Base-by-base conservation (phyloP, 202 grass and related monocot genomes). In the Eragrostis tef region DNA sequence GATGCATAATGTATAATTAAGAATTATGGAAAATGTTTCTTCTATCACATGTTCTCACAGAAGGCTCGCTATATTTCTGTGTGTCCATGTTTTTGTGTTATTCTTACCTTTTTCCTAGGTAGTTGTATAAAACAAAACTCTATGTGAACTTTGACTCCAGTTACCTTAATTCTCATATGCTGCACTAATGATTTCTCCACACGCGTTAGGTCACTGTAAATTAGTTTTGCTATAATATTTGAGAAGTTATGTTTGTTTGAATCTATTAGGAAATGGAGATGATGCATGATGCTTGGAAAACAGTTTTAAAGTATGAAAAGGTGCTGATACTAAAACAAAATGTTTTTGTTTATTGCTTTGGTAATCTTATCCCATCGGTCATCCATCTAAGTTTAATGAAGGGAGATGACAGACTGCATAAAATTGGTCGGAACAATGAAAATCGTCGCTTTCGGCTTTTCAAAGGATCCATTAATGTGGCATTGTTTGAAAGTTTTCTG, bases 221-320 rank as follows among this genome's bases (percentile, higher is more conserved):
- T 77, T 80, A 15, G 31, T 81, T 79, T 34, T 62, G 1, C 45
- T 51, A 75, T 21, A 22, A 59, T 82, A 79, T 82, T 46, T 74
- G 31, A 74, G 44, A 36, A 69, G 63, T 67, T 83, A 4, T 57
- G 12, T 88, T 88, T 24, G 70, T 79, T 81, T 81, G 80, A 15
- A 88, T 90, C 71, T 94, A 62, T 83, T 97, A 94, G 88, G 89
- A 67, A 94, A 92, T 29, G 75, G 83, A 70, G 84, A 97, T 83
- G 89, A 87, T 86, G 91, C 49, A 85, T 97, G 88, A 94, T 57
- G 71, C 75, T 60, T 88, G 79, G 67, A 64, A 83, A 71, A 34
- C 76, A 79, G 68, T 29, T 77, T 77, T 56, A 87, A 81, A 79
- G 16, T 58, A 78, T 73, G 76, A 70, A 61, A 90, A 89, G 86